Evolutionary conservation across 208 protist genomes (phyloP).

Genomic region (Endotrypanum monterogeii): DNA sequence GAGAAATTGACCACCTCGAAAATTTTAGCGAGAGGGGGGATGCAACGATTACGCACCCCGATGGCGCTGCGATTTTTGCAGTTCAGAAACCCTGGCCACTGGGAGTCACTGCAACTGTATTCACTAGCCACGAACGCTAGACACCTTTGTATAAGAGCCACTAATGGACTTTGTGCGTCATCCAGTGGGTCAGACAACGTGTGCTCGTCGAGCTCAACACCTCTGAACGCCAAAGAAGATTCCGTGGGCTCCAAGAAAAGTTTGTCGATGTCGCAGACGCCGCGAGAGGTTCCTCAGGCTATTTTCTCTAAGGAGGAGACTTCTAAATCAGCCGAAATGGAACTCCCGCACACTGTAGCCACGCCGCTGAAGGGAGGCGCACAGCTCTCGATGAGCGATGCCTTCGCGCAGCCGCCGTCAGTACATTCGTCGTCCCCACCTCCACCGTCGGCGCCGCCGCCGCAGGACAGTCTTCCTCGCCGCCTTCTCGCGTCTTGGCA

Average conservation of each 20-base stretch:
- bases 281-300: not conserved
- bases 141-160: not conserved
- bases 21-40: not conserved
- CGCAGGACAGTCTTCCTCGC: slow-evolving; percentile 21
- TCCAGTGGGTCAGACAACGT: not conserved
- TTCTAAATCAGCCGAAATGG: not conserved
- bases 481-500: slow-evolving; percentile 84
- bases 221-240: not conserved
- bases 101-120: not conserved
- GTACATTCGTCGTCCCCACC: not conserved
- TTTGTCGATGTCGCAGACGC: not conserved
- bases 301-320: not conserved
- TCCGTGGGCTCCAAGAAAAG: not conserved
- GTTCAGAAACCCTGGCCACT: too few relatives aligned
- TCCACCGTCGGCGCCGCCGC: not conserved
- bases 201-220: not conserved
- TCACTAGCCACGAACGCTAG: not conserved
- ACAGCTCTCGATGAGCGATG: not conserved
- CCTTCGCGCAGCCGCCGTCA: not conserved
- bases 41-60: not conserved
- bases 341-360: not conserved
- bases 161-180: not conserved
- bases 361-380: too few relatives aligned
- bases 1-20: not conserved
- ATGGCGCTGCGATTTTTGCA: not conserved